Base-by-base conservation (phyloP, 1,284 basidiomycete genomes). In the Tetrapyrgos nigripes region DNA sequence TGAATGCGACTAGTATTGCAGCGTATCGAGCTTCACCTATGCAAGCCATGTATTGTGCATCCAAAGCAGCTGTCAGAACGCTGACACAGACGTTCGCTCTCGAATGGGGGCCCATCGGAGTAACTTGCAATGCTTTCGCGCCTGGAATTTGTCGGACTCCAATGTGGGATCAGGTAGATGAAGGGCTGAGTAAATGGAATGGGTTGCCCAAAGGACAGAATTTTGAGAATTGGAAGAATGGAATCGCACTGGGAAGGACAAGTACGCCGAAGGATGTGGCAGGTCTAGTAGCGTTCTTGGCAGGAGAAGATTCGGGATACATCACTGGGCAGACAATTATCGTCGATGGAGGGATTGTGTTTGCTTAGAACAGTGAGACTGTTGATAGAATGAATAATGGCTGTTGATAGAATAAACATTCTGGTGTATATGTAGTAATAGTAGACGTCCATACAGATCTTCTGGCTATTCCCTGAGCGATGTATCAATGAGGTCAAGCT, bases 51-150 rank as follows among this genome's bases (percentile, higher is more conserved):
- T 62, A 62, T 46, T 50, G 58, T 43, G 58, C 61, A 1, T 57
- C 50, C 33, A 62, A 62, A 44, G 55, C 61, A 29, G 61, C 61
- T 29, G 61, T 62, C 4, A 54, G 61, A 37, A 59, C 58, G 21
- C 27, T 62, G 3, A 62, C 61, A 1, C 61, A 62, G 29, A 45
- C 54, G 6, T 59, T 62, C 13, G 61, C 61, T 21, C 35, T 57
- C 8, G 58, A 59, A 29, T 49, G 56, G n/a, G 61, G 48, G 21
- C 47, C 24, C n/a, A 47, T 55, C 28, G 51, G 55, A 23, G 57
- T 62, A 31, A 62, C 61, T n/a, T 58, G 59, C 11, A 62, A 62
- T 29, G 61, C 54, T 1, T 62, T 59, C 27, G 61, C 61, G 3
- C 61, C 61, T 4, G 61, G 61, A 10, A 54, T 59, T 19, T 50